A percentile compares a stretch with the other conserved stretches of the same genome.
These are phyloP conservation scores for Calonectria pauciramosa DNA, from an alignment of 2,329 filamentous ascomycete species.

Conservation along the genomic window DNA sequence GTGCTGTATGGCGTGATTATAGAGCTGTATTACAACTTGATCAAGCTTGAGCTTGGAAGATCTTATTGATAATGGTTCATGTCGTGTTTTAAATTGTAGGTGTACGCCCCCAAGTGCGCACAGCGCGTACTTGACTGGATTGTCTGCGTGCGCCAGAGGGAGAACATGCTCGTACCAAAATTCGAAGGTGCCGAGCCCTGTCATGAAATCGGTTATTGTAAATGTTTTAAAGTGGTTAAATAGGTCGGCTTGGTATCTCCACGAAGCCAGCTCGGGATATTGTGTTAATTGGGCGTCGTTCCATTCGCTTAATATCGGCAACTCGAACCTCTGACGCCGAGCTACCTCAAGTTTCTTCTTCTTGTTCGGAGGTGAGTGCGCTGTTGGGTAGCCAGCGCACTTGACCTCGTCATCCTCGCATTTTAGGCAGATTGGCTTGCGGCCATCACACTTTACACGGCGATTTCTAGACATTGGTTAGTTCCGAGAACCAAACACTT, in stretches of 20 bases:
- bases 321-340: background rate
- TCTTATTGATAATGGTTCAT: background rate
- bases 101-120: slow-evolving; percentile 10
- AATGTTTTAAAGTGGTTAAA: slow-evolving; percentile 9
- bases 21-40: slow-evolving; percentile 1
- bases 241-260: slow-evolving; percentile 2
- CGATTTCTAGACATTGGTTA: background rate
- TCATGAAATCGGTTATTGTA: slow-evolving; percentile 1
- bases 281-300: background rate
- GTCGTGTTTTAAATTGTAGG: slow-evolving; percentile 4
- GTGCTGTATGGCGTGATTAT: slow-evolving; percentile 14
- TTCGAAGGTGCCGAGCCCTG: background rate
- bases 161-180: slow-evolving; percentile 14
- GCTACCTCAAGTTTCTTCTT: background rate
- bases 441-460: background rate
- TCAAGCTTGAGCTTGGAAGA: background rate
- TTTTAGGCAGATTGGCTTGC: background rate
- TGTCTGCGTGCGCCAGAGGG: background rate
- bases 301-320: background rate
- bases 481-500: background rate
- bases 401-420: background rate
- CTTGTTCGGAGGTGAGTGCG: background rate
- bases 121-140: slow-evolving; percentile 13
- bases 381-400: background rate
- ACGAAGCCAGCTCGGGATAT: background rate